phyloP scores from a whole-genome alignment of 495 filamentous ascomycete genomes.

The Hyphodiscus hymeniophilus region DNA sequence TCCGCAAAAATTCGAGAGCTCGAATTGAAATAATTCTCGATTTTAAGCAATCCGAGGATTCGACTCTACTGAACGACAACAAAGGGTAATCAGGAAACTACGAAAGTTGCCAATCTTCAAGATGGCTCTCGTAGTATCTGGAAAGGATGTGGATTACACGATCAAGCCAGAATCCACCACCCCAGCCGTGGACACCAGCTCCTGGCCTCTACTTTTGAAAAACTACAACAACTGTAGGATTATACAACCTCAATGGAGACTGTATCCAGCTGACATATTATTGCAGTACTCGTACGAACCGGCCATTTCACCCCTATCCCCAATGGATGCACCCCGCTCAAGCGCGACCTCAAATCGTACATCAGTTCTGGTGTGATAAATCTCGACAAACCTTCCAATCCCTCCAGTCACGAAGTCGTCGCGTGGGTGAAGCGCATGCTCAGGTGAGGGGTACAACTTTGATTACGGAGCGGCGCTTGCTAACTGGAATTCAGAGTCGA shows the following conservation, averaged over 20 bases:
- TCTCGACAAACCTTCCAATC: constrained; percentile 96
- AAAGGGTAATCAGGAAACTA: constrained; percentile 9
- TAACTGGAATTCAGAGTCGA: constrained; percentile 54
- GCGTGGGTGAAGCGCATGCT: constrained; percentile 98
- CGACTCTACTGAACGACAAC: constrained; percentile 2
- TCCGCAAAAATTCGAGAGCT: constrained; percentile 2
- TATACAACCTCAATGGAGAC: not conserved
- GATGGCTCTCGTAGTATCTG: constrained; percentile 52
- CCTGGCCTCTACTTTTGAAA: constrained; percentile 86
- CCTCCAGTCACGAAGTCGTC: constrained; percentile 95
- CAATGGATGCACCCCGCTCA: constrained; percentile 73
- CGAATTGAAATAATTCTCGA: constrained; percentile 11
- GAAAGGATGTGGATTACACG: constrained; percentile 61
- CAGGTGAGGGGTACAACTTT: constrained; percentile 42
- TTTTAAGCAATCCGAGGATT: constrained; percentile 5
- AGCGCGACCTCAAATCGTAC: constrained; percentile 91
- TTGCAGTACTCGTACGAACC: constrained; percentile 71
- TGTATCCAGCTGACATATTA: constrained; percentile 5
- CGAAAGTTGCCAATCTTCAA: constrained; percentile 19
- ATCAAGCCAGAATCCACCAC: constrained; percentile 80
- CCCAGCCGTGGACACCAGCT: constrained; percentile 64
- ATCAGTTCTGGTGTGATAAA: constrained; percentile 96
- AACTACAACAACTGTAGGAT: constrained; percentile 74
- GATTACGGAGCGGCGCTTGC: not conserved
- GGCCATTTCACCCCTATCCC: constrained; percentile 93